Percentiles rank a stretch among this genome's conserved stretches.
Conservation (phyloP, 164 flowering plant genomes). For the Chloranthus sessilifolius region DNA sequence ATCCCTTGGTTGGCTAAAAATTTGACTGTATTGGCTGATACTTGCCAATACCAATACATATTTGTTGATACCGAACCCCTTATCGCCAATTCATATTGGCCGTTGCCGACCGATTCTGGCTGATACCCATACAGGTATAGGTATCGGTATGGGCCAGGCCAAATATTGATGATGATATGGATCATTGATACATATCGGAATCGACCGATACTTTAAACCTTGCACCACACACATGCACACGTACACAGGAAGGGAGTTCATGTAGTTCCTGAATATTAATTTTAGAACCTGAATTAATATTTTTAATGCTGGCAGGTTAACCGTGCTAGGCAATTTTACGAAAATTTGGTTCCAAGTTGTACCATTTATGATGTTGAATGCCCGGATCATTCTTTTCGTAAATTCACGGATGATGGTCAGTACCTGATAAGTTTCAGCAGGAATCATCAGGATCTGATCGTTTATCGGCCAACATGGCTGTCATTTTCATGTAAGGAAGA, state of each 20-base stretch:
- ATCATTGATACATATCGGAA: no score
- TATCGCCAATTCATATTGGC: no score
- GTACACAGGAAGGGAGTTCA: not conserved
- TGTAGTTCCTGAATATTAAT: not conserved
- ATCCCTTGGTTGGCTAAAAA: no score
- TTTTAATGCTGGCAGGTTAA: conserved; percentile 54
- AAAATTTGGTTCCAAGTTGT: conserved; percentile 81
- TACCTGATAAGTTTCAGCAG: conserved; percentile 89
- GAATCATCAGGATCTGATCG: conserved; percentile 83
- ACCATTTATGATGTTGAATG: conserved; percentile 84
- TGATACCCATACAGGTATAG: not conserved
- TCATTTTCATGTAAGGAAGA: conserved; percentile 74
- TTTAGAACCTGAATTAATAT: not conserved
- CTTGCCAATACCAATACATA: no score
- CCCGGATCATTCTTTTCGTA: conserved; percentile 88
- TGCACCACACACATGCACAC: no score
- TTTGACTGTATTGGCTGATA: no score
- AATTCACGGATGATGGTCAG: conserved; percentile 92
- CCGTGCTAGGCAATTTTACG: conserved; percentile 75
- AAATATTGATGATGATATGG: no score
- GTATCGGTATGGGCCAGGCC: no score
- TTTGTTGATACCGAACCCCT: no score
- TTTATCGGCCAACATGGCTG: conserved; percentile 85
- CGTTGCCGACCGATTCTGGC: no score
- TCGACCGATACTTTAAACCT: no score